Conservation (phyloP, 352 stramenopile species). For the Pythium coloratum region DNA sequence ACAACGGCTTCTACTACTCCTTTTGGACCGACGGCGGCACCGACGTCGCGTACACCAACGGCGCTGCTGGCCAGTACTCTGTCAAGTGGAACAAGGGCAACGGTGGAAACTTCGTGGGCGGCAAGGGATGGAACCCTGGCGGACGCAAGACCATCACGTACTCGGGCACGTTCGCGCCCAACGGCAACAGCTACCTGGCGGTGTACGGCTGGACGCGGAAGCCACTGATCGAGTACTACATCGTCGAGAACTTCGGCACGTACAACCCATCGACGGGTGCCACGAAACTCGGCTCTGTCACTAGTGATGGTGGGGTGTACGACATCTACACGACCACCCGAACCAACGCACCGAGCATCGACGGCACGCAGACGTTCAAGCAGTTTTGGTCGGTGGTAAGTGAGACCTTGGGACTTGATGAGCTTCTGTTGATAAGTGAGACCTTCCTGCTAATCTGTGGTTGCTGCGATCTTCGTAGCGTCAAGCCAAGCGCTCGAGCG, state of each 20-base stretch:
- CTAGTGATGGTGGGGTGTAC: constrained; percentile 9
- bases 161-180: constrained; percentile 4
- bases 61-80: constrained; percentile 8
- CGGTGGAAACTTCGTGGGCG: constrained; percentile 11
- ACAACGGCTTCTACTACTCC: constrained; percentile 16
- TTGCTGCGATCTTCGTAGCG: no score
- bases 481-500: constrained; percentile 1
- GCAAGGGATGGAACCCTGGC: constrained; percentile 12
- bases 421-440: neutral
- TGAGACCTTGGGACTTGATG: neutral
- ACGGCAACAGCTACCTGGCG: constrained; percentile 14
- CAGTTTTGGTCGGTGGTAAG: constrained; percentile 20
- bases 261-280: constrained; percentile 15
- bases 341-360: constrained; percentile 12
- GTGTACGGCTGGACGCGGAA: constrained; percentile 17
- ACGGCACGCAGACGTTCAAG: constrained; percentile 15
- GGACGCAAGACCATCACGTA: constrained; percentile 5
- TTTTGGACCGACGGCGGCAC: constrained; percentile 10
- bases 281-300: constrained; percentile 2
- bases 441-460: neutral
- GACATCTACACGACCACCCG: constrained; percentile 17
- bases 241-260: constrained; percentile 15
- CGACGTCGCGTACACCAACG: constrained; percentile 7
- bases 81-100: constrained; percentile 7
- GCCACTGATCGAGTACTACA: constrained; percentile 18